Evolutionary conservation across 805 yeast genomes (phyloP).

Genomic region (Spathaspora boniae): DNA sequence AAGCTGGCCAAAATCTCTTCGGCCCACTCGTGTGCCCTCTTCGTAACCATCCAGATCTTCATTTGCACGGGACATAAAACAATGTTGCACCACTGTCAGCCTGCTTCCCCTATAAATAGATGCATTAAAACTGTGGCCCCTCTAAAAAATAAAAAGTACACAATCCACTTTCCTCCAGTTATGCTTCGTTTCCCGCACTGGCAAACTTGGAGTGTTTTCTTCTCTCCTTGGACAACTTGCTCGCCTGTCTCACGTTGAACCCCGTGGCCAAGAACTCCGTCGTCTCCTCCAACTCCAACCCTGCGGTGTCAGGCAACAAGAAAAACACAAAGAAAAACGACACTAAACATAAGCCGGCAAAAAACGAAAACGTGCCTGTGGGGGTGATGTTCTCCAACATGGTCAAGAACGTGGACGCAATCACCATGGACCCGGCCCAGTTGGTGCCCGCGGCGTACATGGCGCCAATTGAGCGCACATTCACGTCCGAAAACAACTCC

Average conservation of each 20-base stretch:
- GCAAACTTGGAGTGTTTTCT: slow-evolving; percentile 22
- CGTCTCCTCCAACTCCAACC: slow-evolving; percentile 87
- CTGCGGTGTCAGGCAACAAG: slow-evolving; percentile 90
- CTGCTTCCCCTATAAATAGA: too few species aligned
- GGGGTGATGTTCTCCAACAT: slow-evolving; percentile 94
- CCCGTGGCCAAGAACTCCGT: slow-evolving; percentile 79
- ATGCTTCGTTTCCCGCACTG: too few species aligned
- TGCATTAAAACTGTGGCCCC: neutral
- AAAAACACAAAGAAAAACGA: slow-evolving; percentile 74
- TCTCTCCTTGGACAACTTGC: slow-evolving; percentile 34
- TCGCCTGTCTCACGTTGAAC: slow-evolving; percentile 66
- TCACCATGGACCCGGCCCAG: slow-evolving; percentile 92
- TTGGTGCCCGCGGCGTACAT: slow-evolving; percentile 89
- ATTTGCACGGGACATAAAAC: too few species aligned
- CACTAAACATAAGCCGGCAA: slow-evolving; percentile 74
- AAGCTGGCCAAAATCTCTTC: too few species aligned
- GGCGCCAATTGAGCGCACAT: slow-evolving; percentile 88
- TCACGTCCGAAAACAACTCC: slow-evolving; percentile 85
- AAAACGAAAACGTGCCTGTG: slow-evolving; percentile 88
- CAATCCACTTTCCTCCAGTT: too few species aligned
- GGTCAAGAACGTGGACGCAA: slow-evolving; percentile 89
- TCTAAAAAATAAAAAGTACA: neutral
- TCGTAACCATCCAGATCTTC: too few species aligned
- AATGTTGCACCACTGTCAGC: too few species aligned
- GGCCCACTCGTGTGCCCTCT: too few species aligned